Conservation (phyloP, 2,329 filamentous ascomycete species). For the Talaromyces sp. region DNA sequence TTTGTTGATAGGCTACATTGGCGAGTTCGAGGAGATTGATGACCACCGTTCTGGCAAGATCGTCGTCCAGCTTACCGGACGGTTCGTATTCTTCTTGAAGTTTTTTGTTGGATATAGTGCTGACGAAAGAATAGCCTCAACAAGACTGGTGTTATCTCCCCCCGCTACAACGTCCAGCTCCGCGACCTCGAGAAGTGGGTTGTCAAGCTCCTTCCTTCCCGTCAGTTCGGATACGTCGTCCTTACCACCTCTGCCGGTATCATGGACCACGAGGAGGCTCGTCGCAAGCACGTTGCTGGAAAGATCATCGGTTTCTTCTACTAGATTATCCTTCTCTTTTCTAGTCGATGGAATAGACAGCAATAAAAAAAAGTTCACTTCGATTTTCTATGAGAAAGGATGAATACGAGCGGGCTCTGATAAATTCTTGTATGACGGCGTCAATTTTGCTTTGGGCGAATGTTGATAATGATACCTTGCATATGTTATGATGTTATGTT, state of each 20-base stretch:
- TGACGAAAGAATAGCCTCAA: conserved; percentile 60
- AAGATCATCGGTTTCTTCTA: conserved; percentile 99
- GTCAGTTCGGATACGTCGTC: conserved; percentile 99
- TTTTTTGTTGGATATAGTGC: conserved; percentile 4
- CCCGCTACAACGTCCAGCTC: conserved; percentile 99
- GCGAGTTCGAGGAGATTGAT: conserved; percentile 99
- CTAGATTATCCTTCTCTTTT: conserved; percentile 50
- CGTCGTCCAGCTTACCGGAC: conserved; percentile 98
- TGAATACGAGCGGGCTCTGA: conserved; percentile 21
- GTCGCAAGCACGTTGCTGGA: conserved; percentile 97
- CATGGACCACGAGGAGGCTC: conserved; percentile 99
- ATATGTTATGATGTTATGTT: conserved; percentile 15
- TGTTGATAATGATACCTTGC: conserved; percentile 26
- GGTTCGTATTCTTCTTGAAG: conserved; percentile 42
- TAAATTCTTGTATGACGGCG: conserved; percentile 22
- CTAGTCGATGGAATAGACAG: conserved; percentile 2
- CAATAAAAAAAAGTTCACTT: conserved; percentile 27
- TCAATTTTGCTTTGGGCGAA: conserved; percentile 21
- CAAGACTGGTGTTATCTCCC: conserved; percentile 99
- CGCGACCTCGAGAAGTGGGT: conserved; percentile 99
- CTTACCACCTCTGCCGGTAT: conserved; percentile 98
- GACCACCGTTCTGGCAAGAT: conserved; percentile 99
- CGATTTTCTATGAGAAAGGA: conserved; percentile 24
- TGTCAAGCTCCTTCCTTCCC: conserved; percentile 95
- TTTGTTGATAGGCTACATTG: conserved; percentile 77